Base-by-base conservation (phyloP, 2,329 filamentous ascomycete species). In the Epicoccum nigrum region DNA sequence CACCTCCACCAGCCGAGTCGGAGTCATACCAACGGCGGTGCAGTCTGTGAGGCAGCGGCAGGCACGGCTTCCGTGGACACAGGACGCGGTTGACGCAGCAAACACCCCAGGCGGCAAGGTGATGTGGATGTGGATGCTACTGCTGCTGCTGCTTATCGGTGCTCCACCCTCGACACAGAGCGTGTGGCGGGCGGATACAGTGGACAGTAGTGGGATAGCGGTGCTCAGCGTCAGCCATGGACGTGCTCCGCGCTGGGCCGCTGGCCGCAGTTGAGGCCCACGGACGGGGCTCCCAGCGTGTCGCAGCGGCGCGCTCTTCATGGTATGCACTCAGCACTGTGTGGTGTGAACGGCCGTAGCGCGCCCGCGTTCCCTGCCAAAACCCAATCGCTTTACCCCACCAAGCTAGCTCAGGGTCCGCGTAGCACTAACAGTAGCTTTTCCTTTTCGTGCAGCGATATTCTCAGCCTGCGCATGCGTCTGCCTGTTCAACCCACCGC, bases 381-480 rank as follows among this genome's bases (percentile, higher is more conserved):
- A n/a, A 8, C 23, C 25, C 20, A 19, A 13, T 35, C 45, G 25
- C 37, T 31, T 31, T 30, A 37, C 54, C 54, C 32, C 50, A 48
- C 37, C 31, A 7, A 38, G 34, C 45, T 44, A 38, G 53, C 30
- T 31, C 46, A 45, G 49, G 45, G 42, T 51, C 43, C 43, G 21
- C 28, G 38, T 33, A 34, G 32, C 28, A 47, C 39, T n/a, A n/a
- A n/a, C n/a, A n/a, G n/a, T n/a, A n/a, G n/a, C n/a, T n/a, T n/a
- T n/a, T n/a, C n/a, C 49, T 52, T 52, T 52, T 52, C 38, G 49
- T 49, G 49, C 48, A 20, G 20, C 41, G 48, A 55, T 53, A 54
- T 56, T 49, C 45, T 50, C 53, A 55, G n/a, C 54, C 56, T 58
- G 51, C 50, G n/a, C 49, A 45, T 55, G 49, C 46, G 27, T 41